A percentile compares a stretch with the other conserved stretches of the same genome.
Evolutionary conservation across 1,139 yeast genomes (phyloP).

Genomic region (Kazachstania sp.): DNA sequence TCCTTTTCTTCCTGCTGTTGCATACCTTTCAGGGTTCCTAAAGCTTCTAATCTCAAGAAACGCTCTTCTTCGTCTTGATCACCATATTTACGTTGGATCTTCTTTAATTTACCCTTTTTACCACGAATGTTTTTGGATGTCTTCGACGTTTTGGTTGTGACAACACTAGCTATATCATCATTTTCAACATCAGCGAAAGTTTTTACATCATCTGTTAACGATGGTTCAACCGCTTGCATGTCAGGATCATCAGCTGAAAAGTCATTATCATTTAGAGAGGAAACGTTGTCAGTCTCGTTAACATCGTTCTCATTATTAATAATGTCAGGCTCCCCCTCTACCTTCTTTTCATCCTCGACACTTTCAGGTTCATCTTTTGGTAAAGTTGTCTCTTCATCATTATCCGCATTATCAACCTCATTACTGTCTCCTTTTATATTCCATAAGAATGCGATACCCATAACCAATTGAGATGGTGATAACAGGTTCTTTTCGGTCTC

Average conservation of each 20-base stretch:
- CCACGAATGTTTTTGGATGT: conserved; percentile 54
- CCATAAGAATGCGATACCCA: conserved; percentile 86
- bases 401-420: conserved; percentile 11
- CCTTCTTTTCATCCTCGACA: background rate
- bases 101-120: conserved; percentile 74
- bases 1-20: conserved; percentile 37
- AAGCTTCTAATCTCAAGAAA: conserved; percentile 58
- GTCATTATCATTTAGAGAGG: background rate
- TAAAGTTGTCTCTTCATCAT: background rate
- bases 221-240: background rate
- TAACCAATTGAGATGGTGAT: conserved; percentile 76
- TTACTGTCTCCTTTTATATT: conserved; percentile 36
- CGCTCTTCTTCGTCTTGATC: conserved; percentile 92
- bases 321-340: background rate
- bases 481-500: conserved; percentile 48
- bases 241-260: background rate
- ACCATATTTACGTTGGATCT: conserved; percentile 72
- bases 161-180: conserved; percentile 13
- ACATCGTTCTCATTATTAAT: background rate
- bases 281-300: background rate
- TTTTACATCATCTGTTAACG: background rate
- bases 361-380: background rate
- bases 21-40: conserved; percentile 73
- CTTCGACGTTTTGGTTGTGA: conserved; percentile 13
- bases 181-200: background rate